Base-by-base conservation (phyloP, 75 land plant genomes). In the Ceratopteris richardii region DNA sequence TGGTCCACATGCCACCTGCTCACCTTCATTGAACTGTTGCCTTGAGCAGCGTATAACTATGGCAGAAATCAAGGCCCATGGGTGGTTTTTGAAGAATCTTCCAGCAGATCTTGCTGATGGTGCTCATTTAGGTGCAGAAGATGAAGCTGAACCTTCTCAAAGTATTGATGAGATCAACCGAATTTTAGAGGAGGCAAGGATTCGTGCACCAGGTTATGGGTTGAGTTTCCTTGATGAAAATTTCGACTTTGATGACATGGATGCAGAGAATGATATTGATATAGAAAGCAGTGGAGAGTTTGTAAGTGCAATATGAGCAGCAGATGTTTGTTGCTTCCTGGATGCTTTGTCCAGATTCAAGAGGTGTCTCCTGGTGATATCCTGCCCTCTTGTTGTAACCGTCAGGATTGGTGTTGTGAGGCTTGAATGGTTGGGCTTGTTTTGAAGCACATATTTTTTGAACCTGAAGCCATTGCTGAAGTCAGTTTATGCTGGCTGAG, bases 51-150 rank as follows among this genome's bases (percentile, higher is more conserved):
- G 91, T 58, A 83, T 87, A 40, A 77, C 73, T 2, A 83, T 87
- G 61, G 76, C 71, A n/a, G 91, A 80, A 46, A 87, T 87, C n/a
- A 80, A 81, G 47, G 66, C 77, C 9, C 79, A 83, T 40, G 78
- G 70, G 22, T 87, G 91, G 91, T 87, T 80, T 44, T 66, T 78
- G n/a, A 87, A 80, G 65, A 75, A 78, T 60, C 40, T 87, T 26
- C 88, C 87, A 0, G 67, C 53, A n/a, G 90, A 86, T 29, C 57
- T 86, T 7, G 19, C 60, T 19, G 79, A 86, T 18, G 79, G 67
- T 1, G 81, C 86, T 39, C 72, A 57, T 27, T 58, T 66, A 19
- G 69, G 71, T 53, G 66, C 37, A 33, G 43, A 27, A 0, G 56
- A 55, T 20, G 42, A 44, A 17, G 47, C 29, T 16, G 52, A 77